Evolutionary conservation across 139 green algal species (phyloP), one percentile per base, ranked within the genome.

Genomic region (Chlamydomonas sphaeroides): DNA sequence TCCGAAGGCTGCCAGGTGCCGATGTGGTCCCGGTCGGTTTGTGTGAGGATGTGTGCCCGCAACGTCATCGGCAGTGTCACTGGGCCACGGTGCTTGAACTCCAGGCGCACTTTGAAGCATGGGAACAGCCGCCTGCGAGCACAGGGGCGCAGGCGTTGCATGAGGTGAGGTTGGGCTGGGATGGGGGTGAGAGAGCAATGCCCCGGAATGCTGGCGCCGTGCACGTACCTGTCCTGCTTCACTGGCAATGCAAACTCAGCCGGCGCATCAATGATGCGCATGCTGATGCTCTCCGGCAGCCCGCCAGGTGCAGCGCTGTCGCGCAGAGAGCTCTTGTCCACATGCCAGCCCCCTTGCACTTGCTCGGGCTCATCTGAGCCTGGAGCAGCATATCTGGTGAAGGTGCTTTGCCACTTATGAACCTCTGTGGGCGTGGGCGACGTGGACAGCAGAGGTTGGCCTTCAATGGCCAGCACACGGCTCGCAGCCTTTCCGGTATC

Each of bases 1-100:
- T 91, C 88, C 17, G 75, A 68, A 61, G 88, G 88, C n/a, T 70
- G 33, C 88, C 88, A 92, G n/a, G 85, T 57, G 14, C 67, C 73
- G 30, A 94, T 75, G 77, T 88, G 89, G 71, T 93, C 91, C 53
- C 91, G 91, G 65, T 94, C 89, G 33, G 92, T 89, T 67, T 94
- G 89, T 0, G 73, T 88, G 21, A 94, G 77, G 0, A 94, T 78
- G 59, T 90, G 88, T 0, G 89, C 89, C 32, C 86, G 86, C 3
- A 94, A 59, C 11, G 89, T 93, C 25, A 94, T 26, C 0, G 91
- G 91, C 53, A 93, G 74, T 17, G 71, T 83, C 32, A 91, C 49
- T 1, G 48, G 42, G 28, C 56, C 80, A 18, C 87, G 80, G 83
- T 90, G 88, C 20, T 84, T 69, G 4, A 93, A 87, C 32, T 93